phyloP scores from a whole-genome alignment of 1,139 yeast species.

The Schwanniomyces etchellsii region DNA sequence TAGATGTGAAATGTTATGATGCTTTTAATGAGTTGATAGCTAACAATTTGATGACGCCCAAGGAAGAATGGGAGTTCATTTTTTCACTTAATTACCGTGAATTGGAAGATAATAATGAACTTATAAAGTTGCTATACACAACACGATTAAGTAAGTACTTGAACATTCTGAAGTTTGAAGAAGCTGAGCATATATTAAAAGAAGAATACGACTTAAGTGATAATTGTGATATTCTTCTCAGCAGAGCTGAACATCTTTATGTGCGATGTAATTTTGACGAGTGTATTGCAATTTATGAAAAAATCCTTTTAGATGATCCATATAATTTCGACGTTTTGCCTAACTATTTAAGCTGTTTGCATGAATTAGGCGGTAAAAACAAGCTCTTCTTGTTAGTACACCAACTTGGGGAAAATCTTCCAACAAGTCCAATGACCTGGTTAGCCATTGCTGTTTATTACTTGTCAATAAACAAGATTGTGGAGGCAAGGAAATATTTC shows the following conservation, averaged over 20 bases:
- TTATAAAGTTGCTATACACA: constrained; percentile 70
- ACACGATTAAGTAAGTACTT: constrained; percentile 71
- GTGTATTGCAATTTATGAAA: constrained; percentile 72
- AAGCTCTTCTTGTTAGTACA: constrained; percentile 79
- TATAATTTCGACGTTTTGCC: constrained; percentile 74
- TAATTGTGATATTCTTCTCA: constrained; percentile 63
- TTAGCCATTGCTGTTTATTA: constrained; percentile 90
- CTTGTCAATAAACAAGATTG: constrained; percentile 62
- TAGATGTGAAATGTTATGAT: constrained; percentile 90
- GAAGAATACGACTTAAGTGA: constrained; percentile 70
- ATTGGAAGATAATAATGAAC: constrained; percentile 75
- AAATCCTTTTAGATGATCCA: constrained; percentile 55
- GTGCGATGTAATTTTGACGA: constrained; percentile 77
- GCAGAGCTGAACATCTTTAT: constrained; percentile 68
- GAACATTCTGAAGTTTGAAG: constrained; percentile 53
- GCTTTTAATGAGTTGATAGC: constrained; percentile 79
- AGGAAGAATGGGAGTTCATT: constrained; percentile 83
- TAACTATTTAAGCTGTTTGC: constrained; percentile 74
- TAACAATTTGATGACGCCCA: constrained; percentile 74
- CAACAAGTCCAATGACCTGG: constrained; percentile 85
- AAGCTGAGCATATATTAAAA: constrained; percentile 58
- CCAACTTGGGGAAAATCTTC: constrained; percentile 79
- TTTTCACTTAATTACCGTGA: constrained; percentile 63
- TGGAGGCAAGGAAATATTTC: constrained; percentile 84
- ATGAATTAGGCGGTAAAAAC: constrained; percentile 80